A percentile compares a stretch with the other conserved stretches of the same genome.
These are phyloP conservation scores for Perilla frutescens DNA, from an alignment of 257 asterid genomes.

Conservation along the genomic window DNA sequence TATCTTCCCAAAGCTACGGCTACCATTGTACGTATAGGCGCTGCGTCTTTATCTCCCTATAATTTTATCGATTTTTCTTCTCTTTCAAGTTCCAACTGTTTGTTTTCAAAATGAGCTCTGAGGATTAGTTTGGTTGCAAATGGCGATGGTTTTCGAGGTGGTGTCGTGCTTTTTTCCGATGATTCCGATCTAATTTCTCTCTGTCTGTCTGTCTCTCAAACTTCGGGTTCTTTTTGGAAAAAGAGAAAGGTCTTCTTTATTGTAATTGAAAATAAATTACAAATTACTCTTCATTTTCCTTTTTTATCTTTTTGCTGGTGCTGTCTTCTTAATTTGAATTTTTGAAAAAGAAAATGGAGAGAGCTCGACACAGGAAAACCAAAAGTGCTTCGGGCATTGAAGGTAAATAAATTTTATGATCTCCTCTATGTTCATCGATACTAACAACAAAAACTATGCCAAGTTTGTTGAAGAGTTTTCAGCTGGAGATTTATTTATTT, in stretches of 20 bases:
- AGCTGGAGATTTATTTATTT: constrained; percentile 8
- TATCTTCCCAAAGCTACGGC: constrained; percentile 22
- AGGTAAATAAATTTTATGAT: constrained; percentile 55
- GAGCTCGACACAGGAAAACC: constrained; percentile 79
- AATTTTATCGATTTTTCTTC: constrained; percentile 23
- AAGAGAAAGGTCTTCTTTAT: constrained; percentile 35
- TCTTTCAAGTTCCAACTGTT: constrained; percentile 21
- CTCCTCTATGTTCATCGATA: not conserved
- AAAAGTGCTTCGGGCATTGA: constrained; percentile 71
- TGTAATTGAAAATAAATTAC: constrained; percentile 14
- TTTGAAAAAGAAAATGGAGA: constrained; percentile 66
- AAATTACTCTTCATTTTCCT: constrained; percentile 7
- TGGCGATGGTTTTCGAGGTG: constrained; percentile 60
- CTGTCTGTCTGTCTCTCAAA: constrained; percentile 31
- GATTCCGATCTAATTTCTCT: constrained; percentile 56
- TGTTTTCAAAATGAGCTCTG: constrained; percentile 46
- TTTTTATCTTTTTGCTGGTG: constrained; percentile 34
- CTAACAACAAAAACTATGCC: not conserved
- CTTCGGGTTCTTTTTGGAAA: constrained; percentile 38
- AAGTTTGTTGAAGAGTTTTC: constrained; percentile 24
- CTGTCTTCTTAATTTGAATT: constrained; percentile 45
- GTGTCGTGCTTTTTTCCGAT: constrained; percentile 54
- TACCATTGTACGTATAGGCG: constrained; percentile 1
- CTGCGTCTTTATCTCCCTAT: constrained; percentile 35
- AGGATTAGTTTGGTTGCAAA: constrained; percentile 39